These are phyloP conservation scores for Sordariomycetes sp. DNA, from an alignment of 2,329 filamentous ascomycete species.

Conservation along the genomic window DNA sequence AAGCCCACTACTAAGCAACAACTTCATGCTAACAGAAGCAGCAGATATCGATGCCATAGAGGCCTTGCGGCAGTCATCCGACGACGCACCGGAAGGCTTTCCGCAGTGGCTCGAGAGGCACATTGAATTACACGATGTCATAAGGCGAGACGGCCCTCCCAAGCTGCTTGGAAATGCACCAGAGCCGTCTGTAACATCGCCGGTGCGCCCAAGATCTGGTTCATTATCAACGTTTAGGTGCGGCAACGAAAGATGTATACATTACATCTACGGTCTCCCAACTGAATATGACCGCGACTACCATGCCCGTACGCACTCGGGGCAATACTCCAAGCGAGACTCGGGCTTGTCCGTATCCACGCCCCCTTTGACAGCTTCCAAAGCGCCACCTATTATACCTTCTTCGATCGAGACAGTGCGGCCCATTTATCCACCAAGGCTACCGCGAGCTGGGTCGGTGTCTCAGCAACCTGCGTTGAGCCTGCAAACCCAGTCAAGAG, in stretches of 20 bases:
- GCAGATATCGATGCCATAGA: constrained; percentile 21
- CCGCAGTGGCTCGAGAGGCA: constrained; percentile 43
- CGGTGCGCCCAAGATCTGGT: background rate
- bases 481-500: constrained; percentile 5
- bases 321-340: constrained; percentile 27
- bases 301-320: constrained; percentile 37
- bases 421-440: background rate
- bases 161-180: background rate
- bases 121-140: constrained; percentile 36
- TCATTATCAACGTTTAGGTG: constrained; percentile 35
- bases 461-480: constrained; percentile 8
- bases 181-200: background rate
- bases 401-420: background rate
- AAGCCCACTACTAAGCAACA: background rate
- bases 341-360: constrained; percentile 27
- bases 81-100: constrained; percentile 35
- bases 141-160: constrained; percentile 17
- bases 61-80: constrained; percentile 16
- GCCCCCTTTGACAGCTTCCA: constrained; percentile 4
- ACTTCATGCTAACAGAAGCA: background rate
- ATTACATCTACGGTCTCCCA: constrained; percentile 50
- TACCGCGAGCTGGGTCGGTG: constrained; percentile 1
- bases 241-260: constrained; percentile 42
- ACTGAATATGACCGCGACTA: constrained; percentile 40
- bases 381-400: background rate